Percentiles rank a stretch among this genome's conserved stretches.
Evolutionary conservation across 2,329 filamentous ascomycete species (phyloP).

Genomic region (Fusarium sp.): DNA sequence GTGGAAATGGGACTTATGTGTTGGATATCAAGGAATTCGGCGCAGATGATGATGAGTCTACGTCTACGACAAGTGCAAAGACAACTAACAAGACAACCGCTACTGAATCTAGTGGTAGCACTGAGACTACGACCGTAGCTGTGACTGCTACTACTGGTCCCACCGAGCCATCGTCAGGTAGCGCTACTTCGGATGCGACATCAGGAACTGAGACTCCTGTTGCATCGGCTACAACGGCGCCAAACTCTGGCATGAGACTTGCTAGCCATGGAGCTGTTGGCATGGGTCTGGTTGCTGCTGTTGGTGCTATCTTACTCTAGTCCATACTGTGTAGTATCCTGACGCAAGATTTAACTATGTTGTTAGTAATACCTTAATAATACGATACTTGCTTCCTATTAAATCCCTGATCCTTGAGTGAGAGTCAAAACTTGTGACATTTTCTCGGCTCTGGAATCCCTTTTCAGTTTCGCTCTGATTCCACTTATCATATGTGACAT

Average conservation of each 20-base stretch:
- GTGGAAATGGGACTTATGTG: conserved; percentile 14
- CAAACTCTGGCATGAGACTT: not conserved
- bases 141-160: not conserved
- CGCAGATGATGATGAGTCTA: not conserved
- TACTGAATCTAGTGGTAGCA: not conserved
- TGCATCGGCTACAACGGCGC: not conserved
- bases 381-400: not conserved
- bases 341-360: not conserved
- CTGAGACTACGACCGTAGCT: not conserved
- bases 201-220: not conserved
- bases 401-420: not conserved
- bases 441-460: accelerated
- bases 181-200: not conserved
- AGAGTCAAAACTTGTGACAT: too few species aligned
- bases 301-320: not conserved
- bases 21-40: conserved; percentile 23
- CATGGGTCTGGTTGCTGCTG: not conserved
- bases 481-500: not conserved
- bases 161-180: not conserved
- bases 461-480: not conserved
- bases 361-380: not conserved
- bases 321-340: not conserved
- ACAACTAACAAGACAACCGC: conserved; percentile 2
- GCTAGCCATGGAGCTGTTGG: not conserved
- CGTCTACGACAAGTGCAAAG: not conserved